Evolutionary conservation across 2,329 filamentous ascomycete species (phyloP).

Genomic region (Gaeumannomyces sp.): DNA sequence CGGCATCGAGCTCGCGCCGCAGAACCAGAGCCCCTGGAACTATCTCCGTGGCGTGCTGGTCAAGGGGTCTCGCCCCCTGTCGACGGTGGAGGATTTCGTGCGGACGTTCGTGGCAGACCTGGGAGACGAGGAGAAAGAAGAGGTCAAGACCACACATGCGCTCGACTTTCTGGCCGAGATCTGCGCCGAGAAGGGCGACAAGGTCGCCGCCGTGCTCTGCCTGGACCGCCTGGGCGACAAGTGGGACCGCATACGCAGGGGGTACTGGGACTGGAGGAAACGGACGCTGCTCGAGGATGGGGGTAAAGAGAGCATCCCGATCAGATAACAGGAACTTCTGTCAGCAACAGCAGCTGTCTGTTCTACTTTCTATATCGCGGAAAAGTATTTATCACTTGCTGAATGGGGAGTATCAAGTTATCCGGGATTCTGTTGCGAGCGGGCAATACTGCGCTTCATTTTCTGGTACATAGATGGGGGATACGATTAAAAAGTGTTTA

Average conservation of each 20-base stretch:
- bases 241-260: constrained; percentile 85
- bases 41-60: constrained; percentile 74
- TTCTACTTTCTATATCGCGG: too few relatives aligned
- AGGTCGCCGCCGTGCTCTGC: constrained; percentile 59
- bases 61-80: constrained; percentile 52
- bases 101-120: constrained; percentile 46
- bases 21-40: constrained; percentile 94
- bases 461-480: not conserved
- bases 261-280: constrained; percentile 84
- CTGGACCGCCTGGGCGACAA: constrained; percentile 69
- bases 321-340: not conserved
- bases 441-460: too few relatives aligned
- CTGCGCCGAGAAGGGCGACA: constrained; percentile 50
- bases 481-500: too few relatives aligned
- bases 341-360: not conserved
- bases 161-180: constrained; percentile 69
- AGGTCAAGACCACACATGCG: constrained; percentile 57
- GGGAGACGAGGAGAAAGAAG: constrained; percentile 37
- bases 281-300: constrained; percentile 28
- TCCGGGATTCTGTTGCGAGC: not conserved
- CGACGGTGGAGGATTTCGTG: constrained; percentile 40
- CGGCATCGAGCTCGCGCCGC: constrained; percentile 72
- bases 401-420: not conserved
- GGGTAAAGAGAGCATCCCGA: not conserved
- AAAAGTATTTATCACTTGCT: not conserved